These are phyloP conservation scores for Microdochium paspali DNA, from an alignment of 2,329 filamentous ascomycete genomes.

Conservation along the genomic window DNA sequence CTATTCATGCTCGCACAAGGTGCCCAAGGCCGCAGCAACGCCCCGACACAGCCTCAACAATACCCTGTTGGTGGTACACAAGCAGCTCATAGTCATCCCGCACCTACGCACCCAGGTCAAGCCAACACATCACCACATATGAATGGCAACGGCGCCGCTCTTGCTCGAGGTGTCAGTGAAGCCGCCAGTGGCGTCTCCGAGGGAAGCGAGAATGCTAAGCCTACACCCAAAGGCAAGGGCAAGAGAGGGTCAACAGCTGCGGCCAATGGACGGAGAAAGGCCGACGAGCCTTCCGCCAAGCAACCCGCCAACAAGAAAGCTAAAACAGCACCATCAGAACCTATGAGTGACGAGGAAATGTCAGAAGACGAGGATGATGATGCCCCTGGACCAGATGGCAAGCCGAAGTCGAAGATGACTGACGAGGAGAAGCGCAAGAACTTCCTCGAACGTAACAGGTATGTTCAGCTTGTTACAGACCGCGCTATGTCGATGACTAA, in stretches of 20 bases:
- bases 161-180: conserved; percentile 53
- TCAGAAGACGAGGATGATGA: conserved; percentile 40
- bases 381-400: conserved; percentile 46
- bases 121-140: conserved; percentile 42
- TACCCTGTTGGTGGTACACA: conserved; percentile 36
- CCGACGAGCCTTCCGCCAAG: conserved; percentile 56
- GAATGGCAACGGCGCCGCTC: conserved; percentile 37
- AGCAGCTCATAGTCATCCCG: conserved; percentile 39
- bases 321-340: conserved; percentile 37
- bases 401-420: conserved; percentile 75
- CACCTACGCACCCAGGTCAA: conserved; percentile 22
- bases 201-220: conserved; percentile 59
- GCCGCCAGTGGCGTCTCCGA: conserved; percentile 63
- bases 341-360: conserved; percentile 33
- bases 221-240: conserved; percentile 54
- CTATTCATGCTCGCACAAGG: conserved; percentile 82
- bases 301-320: conserved; percentile 59
- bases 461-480: conserved; percentile 23
- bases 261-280: conserved; percentile 66
- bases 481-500: not conserved
- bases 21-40: conserved; percentile 42
- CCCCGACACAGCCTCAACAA: conserved; percentile 34
- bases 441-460: conserved; percentile 94
- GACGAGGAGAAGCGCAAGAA: conserved; percentile 98
- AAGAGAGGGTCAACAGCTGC: conserved; percentile 49